Conservation (phyloP, 225 moss, liverwort and hornwort genomes). For the Physcomitrium patens region DNA sequence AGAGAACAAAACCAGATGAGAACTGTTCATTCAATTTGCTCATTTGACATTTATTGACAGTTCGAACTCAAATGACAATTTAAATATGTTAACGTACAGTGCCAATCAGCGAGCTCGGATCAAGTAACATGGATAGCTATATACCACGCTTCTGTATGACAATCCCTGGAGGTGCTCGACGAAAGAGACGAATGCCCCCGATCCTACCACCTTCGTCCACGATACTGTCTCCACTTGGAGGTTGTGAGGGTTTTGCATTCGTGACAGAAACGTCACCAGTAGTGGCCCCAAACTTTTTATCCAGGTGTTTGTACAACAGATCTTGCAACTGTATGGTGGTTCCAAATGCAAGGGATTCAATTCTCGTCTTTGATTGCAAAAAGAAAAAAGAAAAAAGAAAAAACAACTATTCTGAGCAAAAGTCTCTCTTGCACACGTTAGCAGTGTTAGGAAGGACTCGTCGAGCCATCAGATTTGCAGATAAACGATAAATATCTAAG, state of each 20-base stretch:
- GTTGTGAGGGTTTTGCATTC: slow-evolving; percentile 7
- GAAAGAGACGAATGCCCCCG: slow-evolving; percentile 69
- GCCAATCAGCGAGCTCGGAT: neutral
- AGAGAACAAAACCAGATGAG: neutral
- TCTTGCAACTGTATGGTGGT: slow-evolving; percentile 66
- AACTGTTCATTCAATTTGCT: neutral
- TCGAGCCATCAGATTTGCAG: too few species aligned
- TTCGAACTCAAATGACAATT: neutral
- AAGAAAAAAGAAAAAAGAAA: neutral
- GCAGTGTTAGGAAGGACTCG: neutral
- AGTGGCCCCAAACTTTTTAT: slow-evolving; percentile 60
- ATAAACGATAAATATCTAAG: neutral
- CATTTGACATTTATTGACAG: neutral
- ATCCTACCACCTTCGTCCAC: slow-evolving; percentile 53
- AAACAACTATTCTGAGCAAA: neutral
- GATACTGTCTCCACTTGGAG: slow-evolving; percentile 4
- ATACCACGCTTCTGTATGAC: slow-evolving; percentile 55
- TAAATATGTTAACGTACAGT: neutral
- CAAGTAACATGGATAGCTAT: neutral
- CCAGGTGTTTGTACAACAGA: slow-evolving; percentile 78
- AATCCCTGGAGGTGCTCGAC: slow-evolving; percentile 72
- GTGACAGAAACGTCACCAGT: slow-evolving; percentile 24
- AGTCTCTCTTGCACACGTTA: neutral
- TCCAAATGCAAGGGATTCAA: slow-evolving; percentile 8
- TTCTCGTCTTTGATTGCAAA: neutral